Evolutionary conservation across 352 stramenopile genomes (phyloP).

Genomic region (Elongisporangium anandrum): DNA sequence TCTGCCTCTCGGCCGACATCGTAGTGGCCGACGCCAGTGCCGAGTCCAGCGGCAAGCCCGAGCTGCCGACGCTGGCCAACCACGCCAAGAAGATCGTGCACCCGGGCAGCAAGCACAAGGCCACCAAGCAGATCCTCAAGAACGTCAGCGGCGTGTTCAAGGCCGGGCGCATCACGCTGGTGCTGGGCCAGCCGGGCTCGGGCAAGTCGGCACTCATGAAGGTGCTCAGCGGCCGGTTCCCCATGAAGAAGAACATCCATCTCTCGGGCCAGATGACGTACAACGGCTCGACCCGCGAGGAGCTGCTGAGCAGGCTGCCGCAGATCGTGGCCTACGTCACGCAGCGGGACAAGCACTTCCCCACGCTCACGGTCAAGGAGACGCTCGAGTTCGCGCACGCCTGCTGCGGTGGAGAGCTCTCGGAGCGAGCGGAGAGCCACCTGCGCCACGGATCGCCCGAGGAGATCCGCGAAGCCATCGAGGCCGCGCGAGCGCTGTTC

Average conservation of each 20-base stretch:
- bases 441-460: slow-evolving; percentile 21
- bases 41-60: slow-evolving; percentile 14
- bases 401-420: slow-evolving; percentile 24
- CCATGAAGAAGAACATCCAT: slow-evolving; percentile 15
- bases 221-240: slow-evolving; percentile 21
- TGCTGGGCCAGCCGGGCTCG: slow-evolving; percentile 31
- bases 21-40: slow-evolving; percentile 8
- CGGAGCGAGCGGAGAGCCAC: slow-evolving; percentile 9
- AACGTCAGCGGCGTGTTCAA: slow-evolving; percentile 21
- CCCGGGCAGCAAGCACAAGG: slow-evolving; percentile 14
- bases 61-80: slow-evolving; percentile 31
- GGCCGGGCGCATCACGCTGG: slow-evolving; percentile 24
- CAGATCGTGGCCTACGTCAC: slow-evolving; percentile 44
- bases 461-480: slow-evolving; percentile 17
- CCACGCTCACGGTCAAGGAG: slow-evolving; percentile 44
- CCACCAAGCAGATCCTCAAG: slow-evolving; percentile 31
- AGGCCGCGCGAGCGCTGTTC: slow-evolving; percentile 4
- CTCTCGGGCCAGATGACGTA: slow-evolving; percentile 23
- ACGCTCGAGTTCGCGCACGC: slow-evolving; percentile 43
- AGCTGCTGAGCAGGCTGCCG: slow-evolving; percentile 21
- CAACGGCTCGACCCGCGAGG: slow-evolving; percentile 16
- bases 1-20: slow-evolving; percentile 18
- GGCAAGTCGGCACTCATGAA: slow-evolving; percentile 36
- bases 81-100: slow-evolving; percentile 15
- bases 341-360: slow-evolving; percentile 45